Base-by-base conservation (phyloP, 345 rosid genomes). In the Citrus unshiu region DNA sequence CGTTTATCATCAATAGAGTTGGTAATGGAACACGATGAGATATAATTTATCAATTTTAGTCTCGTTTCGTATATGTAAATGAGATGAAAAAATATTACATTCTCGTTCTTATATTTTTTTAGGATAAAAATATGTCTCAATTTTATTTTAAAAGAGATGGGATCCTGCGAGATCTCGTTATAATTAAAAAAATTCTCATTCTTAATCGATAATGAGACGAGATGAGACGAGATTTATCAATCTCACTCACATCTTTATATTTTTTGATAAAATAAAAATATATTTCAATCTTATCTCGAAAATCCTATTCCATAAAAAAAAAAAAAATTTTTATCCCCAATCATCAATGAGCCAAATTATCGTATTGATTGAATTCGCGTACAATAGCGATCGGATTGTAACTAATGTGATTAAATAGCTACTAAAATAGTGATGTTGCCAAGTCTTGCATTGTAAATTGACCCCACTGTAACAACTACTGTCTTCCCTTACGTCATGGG, bases 31-130 rank as follows among this genome's bases (percentile, higher is more conserved):
- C 34, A 32, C 5, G 5, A 4, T 32, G 34, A 32, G 4, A 4
- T 32, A 4, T 0, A 0, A 32, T 32, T 32, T 32, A 32, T 32
- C 0, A 32, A 32, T 32, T 4, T 32, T 32, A 32, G 0, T 4
- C 0, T 0, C 4, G 34, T 32, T 0, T 0, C 0, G 5, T 32
- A 32, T 4, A 32, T 32, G 0, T 0, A 32, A 32, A 0, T 32
- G 5, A 0, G 5, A 32, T 32, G 0, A 32, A 32, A 32, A 32
- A 32, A 32, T 32, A 0, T 32, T 0, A 4, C 0, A 32, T 0
- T 4, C 0, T 4, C 5, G 0, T 32, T 32, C 0, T 32, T 32
- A 32, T 32, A 32, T 32, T 32, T 32, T 30, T 32, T 32, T 32
- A 32, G 0, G 5, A 32, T 0, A 32, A 32, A 32, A 32, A 4